Conservation (phyloP, 2,329 filamentous ascomycete genomes). For the Onygenales sp. region DNA sequence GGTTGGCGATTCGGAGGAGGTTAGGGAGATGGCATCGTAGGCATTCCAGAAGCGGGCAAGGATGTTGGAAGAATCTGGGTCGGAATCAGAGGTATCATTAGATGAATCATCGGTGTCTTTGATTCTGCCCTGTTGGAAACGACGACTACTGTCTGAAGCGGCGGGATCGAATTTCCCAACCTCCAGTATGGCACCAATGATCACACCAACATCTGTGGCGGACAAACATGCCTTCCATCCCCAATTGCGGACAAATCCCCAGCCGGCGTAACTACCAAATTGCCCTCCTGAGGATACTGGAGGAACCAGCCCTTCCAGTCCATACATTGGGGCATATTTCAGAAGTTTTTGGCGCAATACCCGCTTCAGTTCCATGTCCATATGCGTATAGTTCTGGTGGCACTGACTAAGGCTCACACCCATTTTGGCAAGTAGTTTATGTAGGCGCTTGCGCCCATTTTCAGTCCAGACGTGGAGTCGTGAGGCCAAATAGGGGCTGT, state of each 20-base stretch:
- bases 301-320: constrained; percentile 86
- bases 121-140: constrained; percentile 8
- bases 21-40: constrained; percentile 46
- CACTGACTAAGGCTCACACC: constrained; percentile 89
- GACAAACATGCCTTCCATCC: constrained; percentile 93
- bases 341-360: constrained; percentile 75
- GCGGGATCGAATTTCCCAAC: constrained; percentile 50
- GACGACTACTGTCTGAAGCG: constrained; percentile 16
- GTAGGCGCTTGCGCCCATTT: constrained; percentile 72
- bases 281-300: constrained; percentile 61
- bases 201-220: constrained; percentile 86
- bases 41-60: constrained; percentile 47
- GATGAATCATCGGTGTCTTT: constrained; percentile 13
- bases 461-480: constrained; percentile 93
- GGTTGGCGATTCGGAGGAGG: constrained; percentile 33
- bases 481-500: constrained; percentile 89
- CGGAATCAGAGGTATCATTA: constrained; percentile 12
- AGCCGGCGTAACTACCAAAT: constrained; percentile 72
- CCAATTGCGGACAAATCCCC: constrained; percentile 96
- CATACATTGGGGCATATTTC: constrained; percentile 87
- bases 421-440: constrained; percentile 97
- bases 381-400: constrained; percentile 92
- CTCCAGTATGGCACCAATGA: constrained; percentile 85
- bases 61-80: constrained; percentile 23
- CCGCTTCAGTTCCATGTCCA: constrained; percentile 95